Evolutionary conservation across 73 alveolate species (phyloP).

Genomic region (Effrenium voratum): DNA sequence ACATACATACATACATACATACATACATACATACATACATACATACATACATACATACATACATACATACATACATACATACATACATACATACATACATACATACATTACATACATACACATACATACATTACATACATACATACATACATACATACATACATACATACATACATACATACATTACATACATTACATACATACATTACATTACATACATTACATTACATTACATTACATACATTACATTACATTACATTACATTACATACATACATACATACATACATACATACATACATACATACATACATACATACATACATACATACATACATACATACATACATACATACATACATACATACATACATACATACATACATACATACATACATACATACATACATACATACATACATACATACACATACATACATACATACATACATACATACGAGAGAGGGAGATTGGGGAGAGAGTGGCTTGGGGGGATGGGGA

Average conservation of each 20-base stretch:
- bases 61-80: not conserved
- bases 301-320: not conserved
- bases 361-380: not conserved
- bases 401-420: not conserved
- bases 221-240: too few relatives aligned
- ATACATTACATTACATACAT: too few relatives aligned
- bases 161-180: too few relatives aligned
- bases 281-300: not conserved
- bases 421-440: not conserved
- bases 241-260: too few relatives aligned
- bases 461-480: too few relatives aligned
- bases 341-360: slow-evolving; percentile 1
- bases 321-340: not conserved
- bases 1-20: not conserved
- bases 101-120: not conserved
- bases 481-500: too few relatives aligned
- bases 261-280: too few relatives aligned
- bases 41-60: not conserved
- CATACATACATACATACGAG: too few relatives aligned
- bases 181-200: too few relatives aligned
- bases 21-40: not conserved
- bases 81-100: not conserved
- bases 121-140: not conserved
- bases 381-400: not conserved
- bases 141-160: not conserved